A percentile compares a stretch with the other conserved stretches of the same genome.
phyloP scores from a whole-genome alignment of 139 green algal genomes.

The Edaphochlamys debaryana region DNA sequence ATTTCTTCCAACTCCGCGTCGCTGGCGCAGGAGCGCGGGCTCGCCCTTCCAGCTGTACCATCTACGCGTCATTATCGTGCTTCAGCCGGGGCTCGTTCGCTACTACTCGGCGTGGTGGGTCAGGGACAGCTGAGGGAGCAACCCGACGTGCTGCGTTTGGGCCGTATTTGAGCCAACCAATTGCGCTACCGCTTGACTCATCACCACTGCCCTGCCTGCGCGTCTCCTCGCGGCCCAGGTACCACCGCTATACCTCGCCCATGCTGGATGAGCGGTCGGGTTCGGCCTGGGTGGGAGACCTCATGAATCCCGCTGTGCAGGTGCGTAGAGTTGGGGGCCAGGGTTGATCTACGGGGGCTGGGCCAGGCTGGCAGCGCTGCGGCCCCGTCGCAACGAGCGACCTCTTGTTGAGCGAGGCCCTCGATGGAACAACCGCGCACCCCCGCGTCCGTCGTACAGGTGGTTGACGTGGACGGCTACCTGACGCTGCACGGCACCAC shows the following conservation, averaged over 20 bases:
- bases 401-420: no score
- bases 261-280: conserved; percentile 75
- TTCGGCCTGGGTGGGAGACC: conserved; percentile 64
- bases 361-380: background rate
- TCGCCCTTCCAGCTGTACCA: background rate
- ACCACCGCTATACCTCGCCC: conserved; percentile 66
- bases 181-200: background rate
- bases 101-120: background rate
- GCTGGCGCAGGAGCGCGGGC: background rate
- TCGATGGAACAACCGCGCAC: background rate
- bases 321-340: background rate
- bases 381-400: background rate
- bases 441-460: background rate
- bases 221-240: background rate
- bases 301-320: conserved; percentile 36
- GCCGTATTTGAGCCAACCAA: no score
- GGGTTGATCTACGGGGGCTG: background rate
- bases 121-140: background rate
- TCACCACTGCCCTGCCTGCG: background rate
- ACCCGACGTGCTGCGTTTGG: background rate
- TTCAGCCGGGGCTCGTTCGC: no score
- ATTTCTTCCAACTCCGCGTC: no score
- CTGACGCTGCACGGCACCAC: background rate
- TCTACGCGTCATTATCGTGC: no score
- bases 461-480: background rate